Conservation (phyloP, 106 monocot genomes). For the Acorus gramineus region DNA sequence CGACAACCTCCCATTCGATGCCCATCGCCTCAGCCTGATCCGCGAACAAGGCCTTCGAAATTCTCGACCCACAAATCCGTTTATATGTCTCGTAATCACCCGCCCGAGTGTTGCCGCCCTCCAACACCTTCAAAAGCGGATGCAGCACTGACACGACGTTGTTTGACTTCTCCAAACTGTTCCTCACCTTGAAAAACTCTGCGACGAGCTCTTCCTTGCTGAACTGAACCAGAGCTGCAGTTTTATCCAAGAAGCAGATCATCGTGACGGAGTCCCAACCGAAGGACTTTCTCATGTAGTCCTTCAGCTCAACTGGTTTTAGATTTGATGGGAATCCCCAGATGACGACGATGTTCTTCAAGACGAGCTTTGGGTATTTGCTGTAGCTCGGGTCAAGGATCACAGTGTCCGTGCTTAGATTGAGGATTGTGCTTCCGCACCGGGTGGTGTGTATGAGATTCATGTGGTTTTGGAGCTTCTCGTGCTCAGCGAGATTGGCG, state of each 20-base stretch:
- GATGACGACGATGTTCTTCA: conserved; percentile 49
- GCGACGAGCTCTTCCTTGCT: conserved; percentile 47
- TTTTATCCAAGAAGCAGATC: conserved; percentile 65
- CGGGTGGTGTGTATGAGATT: conserved; percentile 64
- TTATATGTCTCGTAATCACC: conserved; percentile 67
- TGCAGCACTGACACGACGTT: conserved; percentile 57
- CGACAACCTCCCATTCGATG: conserved; percentile 26
- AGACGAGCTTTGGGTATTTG: conserved; percentile 37
- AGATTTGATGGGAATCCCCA: conserved; percentile 72
- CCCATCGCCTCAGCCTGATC: conserved; percentile 75
- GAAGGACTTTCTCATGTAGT: conserved; percentile 47
- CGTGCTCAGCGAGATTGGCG: conserved; percentile 27
- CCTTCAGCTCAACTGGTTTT: conserved; percentile 47
- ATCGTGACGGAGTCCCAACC: conserved; percentile 50
- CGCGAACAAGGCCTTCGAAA: conserved; percentile 52
- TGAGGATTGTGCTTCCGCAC: conserved; percentile 70
- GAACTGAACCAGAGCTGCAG: conserved; percentile 70
- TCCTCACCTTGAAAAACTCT: conserved; percentile 69
- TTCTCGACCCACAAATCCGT: conserved; percentile 48
- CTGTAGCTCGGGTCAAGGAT: conserved; percentile 34
- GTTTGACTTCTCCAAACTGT: conserved; percentile 50
- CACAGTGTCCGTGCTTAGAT: conserved; percentile 58
- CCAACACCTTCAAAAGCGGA: conserved; percentile 61
- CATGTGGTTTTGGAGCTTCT: conserved; percentile 51
- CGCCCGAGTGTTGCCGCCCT: conserved; percentile 71